Conservation (phyloP, 192 early-diverging fungal genomes). For the Backusella macrospora region DNA sequence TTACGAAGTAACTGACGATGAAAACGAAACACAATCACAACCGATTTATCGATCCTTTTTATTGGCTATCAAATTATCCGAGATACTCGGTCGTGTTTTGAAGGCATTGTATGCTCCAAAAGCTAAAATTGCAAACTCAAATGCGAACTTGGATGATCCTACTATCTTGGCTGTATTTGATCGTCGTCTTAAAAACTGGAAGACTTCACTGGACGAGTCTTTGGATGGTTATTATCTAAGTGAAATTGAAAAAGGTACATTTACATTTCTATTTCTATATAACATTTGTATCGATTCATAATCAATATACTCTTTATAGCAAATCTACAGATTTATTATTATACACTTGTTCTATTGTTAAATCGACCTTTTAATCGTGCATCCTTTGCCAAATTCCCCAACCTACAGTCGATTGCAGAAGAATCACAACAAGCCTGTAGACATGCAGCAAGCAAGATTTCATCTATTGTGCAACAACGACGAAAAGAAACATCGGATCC, state of each 20-base stretch:
- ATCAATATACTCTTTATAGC: background rate
- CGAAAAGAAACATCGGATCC: background rate
- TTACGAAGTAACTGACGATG: constrained; percentile 26
- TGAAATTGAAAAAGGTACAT: constrained; percentile 24
- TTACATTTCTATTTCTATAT: background rate
- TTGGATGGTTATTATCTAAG: constrained; percentile 24
- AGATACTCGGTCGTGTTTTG: constrained; percentile 53
- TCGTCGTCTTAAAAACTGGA: constrained; percentile 32
- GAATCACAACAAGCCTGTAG: constrained; percentile 26
- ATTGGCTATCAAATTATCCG: constrained; percentile 50
- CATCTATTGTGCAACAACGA: background rate
- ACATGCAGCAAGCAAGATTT: constrained; percentile 21
- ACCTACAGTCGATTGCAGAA: background rate
- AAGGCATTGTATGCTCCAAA: constrained; percentile 52
- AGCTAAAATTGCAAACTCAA: constrained; percentile 46
- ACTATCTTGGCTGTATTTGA: constrained; percentile 48
- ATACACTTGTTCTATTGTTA: constrained; percentile 44
- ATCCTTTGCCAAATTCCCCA: background rate
- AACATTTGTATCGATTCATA: background rate
- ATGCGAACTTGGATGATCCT: constrained; percentile 44
- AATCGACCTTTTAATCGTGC: constrained; percentile 49
- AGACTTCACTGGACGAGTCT: constrained; percentile 22
- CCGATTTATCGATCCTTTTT: constrained; percentile 44
- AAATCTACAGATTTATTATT: constrained; percentile 44
- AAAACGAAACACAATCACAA: background rate